Evolutionary conservation across 129 eudicot species (phyloP).

Genomic region (Chrysanthemum lavandulifolium): DNA sequence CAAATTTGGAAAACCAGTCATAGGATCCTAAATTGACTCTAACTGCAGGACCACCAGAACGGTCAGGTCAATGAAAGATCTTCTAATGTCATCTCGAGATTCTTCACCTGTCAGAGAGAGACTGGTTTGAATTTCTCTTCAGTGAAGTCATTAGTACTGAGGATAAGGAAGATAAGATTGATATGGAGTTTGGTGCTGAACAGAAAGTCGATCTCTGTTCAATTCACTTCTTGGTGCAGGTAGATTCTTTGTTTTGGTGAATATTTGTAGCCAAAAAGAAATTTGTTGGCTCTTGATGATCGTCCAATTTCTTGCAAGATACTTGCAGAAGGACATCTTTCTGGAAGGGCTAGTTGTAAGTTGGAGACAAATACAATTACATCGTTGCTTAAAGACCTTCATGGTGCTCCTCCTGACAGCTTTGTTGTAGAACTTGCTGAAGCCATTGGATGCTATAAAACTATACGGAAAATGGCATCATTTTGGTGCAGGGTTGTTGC

Average conservation of each 20-base stretch:
- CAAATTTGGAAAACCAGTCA: neutral
- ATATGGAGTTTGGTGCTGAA: conserved; percentile 55
- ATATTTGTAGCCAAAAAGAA: conserved; percentile 4
- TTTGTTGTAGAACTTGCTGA: conserved; percentile 81
- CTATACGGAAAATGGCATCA: conserved; percentile 72
- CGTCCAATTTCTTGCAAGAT: conserved; percentile 80
- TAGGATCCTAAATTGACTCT: neutral
- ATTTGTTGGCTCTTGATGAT: conserved; percentile 37
- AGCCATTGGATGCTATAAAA: conserved; percentile 83
- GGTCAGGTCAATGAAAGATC: conserved; percentile 67
- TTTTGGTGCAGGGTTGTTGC: conserved; percentile 75
- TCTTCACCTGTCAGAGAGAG: conserved; percentile 92
- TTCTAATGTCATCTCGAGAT: conserved; percentile 63
- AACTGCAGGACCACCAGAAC: conserved; percentile 57
- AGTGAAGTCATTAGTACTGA: conserved; percentile 75
- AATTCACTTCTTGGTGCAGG: conserved; percentile 70
- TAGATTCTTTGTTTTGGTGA: conserved; percentile 47
- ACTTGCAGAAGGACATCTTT: conserved; percentile 81
- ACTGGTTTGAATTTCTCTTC: conserved; percentile 78
- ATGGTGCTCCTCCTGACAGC: conserved; percentile 85
- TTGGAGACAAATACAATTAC: conserved; percentile 44
- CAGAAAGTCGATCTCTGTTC: conserved; percentile 54
- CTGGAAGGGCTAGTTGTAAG: conserved; percentile 39
- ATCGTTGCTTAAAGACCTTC: conserved; percentile 73
- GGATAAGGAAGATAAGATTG: conserved; percentile 81